These are phyloP conservation scores for Tricholoma flavovirens DNA, from an alignment of 768 basidiomycete species.

Conservation along the genomic window DNA sequence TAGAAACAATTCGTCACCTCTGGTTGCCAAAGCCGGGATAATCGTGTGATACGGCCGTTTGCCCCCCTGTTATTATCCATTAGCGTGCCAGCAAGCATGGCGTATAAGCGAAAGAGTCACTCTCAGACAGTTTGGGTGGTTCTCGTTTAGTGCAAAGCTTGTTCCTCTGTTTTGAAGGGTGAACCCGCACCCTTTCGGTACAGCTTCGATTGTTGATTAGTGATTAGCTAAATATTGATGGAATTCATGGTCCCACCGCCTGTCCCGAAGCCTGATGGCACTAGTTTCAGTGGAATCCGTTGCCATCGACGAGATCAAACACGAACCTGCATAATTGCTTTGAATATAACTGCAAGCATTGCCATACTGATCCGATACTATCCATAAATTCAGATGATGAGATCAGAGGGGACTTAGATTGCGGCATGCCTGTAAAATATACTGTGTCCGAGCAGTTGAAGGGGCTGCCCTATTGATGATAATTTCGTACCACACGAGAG, in stretches of 20 bases:
- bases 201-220: conserved; percentile 41
- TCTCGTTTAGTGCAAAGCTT: conserved; percentile 72
- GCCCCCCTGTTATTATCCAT: conserved; percentile 43
- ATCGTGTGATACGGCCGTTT: conserved; percentile 92
- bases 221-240: background rate
- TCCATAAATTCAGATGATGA: background rate
- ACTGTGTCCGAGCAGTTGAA: conserved; percentile 88
- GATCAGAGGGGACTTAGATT: background rate
- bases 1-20: conserved; percentile 77
- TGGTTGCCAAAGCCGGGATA: conserved; percentile 82
- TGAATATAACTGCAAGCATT: conserved; percentile 89
- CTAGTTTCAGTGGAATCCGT: background rate
- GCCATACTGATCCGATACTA: conserved; percentile 81
- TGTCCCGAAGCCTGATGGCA: conserved; percentile 73
- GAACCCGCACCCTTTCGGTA: conserved; percentile 94
- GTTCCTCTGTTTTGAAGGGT: conserved; percentile 93
- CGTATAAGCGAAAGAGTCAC: conserved; percentile 27
- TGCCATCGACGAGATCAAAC: background rate
- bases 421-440: conserved; percentile 82
- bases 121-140: conserved; percentile 81
- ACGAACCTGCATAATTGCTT: conserved; percentile 76
- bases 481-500: conserved; percentile 3
- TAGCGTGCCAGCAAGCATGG: background rate
- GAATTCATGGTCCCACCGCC: conserved; percentile 42
- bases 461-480: conserved; percentile 62